Percentiles rank a stretch among this genome's conserved stretches.
phyloP scores from a whole-genome alignment of 176 grass and related monocot species.

The Poa pratensis region DNA sequence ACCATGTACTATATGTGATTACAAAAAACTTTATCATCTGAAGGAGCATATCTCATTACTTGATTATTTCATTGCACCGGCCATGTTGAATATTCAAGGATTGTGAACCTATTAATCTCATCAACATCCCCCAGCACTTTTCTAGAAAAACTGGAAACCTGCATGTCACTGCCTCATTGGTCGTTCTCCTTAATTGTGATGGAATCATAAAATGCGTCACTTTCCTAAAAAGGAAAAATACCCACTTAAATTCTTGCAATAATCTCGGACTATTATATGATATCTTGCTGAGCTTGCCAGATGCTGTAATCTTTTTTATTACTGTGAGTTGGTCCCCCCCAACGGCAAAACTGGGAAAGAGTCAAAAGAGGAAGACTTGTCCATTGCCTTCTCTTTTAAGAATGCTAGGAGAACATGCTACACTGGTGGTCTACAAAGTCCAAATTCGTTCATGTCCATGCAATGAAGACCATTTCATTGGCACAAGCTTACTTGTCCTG shows the following conservation, averaged over 20 bases:
- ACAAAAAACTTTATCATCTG: background rate
- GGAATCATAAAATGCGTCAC: background rate
- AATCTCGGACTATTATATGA: background rate
- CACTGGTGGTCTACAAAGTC: conserved; percentile 2
- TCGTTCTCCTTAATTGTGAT: background rate
- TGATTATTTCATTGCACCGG: background rate
- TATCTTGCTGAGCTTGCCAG: background rate
- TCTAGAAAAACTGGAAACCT: background rate
- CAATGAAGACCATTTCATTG: background rate
- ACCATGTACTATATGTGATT: background rate
- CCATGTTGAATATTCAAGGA: background rate
- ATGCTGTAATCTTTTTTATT: background rate
- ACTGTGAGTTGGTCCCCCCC: background rate
- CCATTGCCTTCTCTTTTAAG: background rate
- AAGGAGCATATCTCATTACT: background rate
- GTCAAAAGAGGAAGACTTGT: conserved; percentile 36
- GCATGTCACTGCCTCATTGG: background rate
- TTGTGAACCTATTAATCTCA: background rate
- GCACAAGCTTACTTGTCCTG: background rate
- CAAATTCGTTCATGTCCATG: background rate
- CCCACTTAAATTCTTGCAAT: background rate
- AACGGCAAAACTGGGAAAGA: conserved; percentile 21
- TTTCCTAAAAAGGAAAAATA: background rate
- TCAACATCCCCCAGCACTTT: background rate
- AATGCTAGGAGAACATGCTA: conserved; percentile 12